phyloP scores from a whole-genome alignment of 805 yeast species.

The Metschnikowia dekortorum region DNA sequence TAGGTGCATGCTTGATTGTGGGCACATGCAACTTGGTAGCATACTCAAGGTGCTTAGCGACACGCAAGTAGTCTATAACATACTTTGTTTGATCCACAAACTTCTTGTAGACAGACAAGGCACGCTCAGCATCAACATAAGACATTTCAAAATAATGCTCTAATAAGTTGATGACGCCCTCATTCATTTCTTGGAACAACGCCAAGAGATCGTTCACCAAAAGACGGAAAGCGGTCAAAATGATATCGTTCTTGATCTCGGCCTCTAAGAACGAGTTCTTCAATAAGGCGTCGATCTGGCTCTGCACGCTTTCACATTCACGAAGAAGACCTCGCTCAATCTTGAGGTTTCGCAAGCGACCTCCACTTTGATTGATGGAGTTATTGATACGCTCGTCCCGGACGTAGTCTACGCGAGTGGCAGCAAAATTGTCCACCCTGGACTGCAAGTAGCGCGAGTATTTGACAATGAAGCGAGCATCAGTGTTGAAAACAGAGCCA shows the following conservation, averaged over 20 bases:
- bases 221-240: slow-evolving; percentile 79
- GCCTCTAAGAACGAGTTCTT: slow-evolving; percentile 71
- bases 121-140: slow-evolving; percentile 77
- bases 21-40: slow-evolving; percentile 90
- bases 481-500: slow-evolving; percentile 39
- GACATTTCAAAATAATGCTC: slow-evolving; percentile 96
- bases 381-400: slow-evolving; percentile 56
- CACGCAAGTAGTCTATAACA: slow-evolving; percentile 81
- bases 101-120: slow-evolving; percentile 74
- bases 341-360: slow-evolving; percentile 58
- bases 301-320: slow-evolving; percentile 80
- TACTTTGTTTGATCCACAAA: slow-evolving; percentile 83
- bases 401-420: slow-evolving; percentile 69
- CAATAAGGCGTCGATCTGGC: slow-evolving; percentile 71
- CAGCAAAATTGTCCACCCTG: slow-evolving; percentile 66
- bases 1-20: slow-evolving; percentile 94
- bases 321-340: slow-evolving; percentile 78
- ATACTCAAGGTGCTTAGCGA: slow-evolving; percentile 84
- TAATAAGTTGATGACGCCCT: slow-evolving; percentile 89
- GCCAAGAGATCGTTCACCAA: slow-evolving; percentile 86
- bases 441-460: slow-evolving; percentile 69
- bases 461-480: slow-evolving; percentile 52
- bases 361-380: slow-evolving; percentile 45
- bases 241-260: slow-evolving; percentile 80
- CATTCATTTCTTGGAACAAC: slow-evolving; percentile 85